These are phyloP conservation scores for Haplosporangium sp. DNA, from an alignment of 371 early-diverging fungal genomes.

Conservation along the genomic window DNA sequence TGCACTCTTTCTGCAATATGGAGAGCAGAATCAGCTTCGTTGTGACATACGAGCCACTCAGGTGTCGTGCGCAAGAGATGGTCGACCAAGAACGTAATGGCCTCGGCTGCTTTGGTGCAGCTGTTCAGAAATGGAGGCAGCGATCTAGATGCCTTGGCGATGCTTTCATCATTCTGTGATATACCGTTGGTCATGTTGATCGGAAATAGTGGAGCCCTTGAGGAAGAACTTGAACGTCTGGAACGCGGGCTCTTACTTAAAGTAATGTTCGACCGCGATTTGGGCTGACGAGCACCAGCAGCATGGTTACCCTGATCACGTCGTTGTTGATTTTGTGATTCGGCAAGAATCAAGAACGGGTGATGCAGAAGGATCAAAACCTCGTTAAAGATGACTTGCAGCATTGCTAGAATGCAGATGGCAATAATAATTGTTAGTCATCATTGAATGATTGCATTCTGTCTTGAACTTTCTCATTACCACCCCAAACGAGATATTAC, in stretches of 20 bases:
- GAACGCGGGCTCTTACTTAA: slow-evolving; percentile 28
- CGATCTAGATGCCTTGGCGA: not conserved
- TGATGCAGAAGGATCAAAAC: slow-evolving; percentile 54
- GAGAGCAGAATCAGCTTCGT: slow-evolving; percentile 42
- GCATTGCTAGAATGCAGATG: slow-evolving; percentile 29
- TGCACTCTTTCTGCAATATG: slow-evolving; percentile 52
- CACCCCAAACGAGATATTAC: slow-evolving; percentile 6
- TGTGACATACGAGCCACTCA: slow-evolving; percentile 52
- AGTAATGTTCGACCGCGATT: slow-evolving; percentile 24
- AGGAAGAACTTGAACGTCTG: slow-evolving; percentile 32
- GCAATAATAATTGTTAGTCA: not conserved
- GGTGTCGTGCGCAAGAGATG: slow-evolving; percentile 47
- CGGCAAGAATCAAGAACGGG: slow-evolving; percentile 46
- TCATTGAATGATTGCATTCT: not conserved
- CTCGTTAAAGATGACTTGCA: slow-evolving; percentile 53
- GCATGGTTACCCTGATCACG: slow-evolving; percentile 1
- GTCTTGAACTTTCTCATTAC: not conserved
- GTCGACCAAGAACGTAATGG: slow-evolving; percentile 49
- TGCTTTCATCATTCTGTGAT: slow-evolving; percentile 13
- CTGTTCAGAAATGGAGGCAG: slow-evolving; percentile 48
- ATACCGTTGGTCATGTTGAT: not conserved
- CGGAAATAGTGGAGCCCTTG: slow-evolving; percentile 4
- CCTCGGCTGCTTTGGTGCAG: slow-evolving; percentile 54
- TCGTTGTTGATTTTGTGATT: slow-evolving; percentile 21
- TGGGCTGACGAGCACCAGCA: slow-evolving; percentile 12